A percentile compares a stretch with the other conserved stretches of the same genome.
Conservation (phyloP, 2,329 filamentous ascomycete species). For the Lecanicillium sp. region DNA sequence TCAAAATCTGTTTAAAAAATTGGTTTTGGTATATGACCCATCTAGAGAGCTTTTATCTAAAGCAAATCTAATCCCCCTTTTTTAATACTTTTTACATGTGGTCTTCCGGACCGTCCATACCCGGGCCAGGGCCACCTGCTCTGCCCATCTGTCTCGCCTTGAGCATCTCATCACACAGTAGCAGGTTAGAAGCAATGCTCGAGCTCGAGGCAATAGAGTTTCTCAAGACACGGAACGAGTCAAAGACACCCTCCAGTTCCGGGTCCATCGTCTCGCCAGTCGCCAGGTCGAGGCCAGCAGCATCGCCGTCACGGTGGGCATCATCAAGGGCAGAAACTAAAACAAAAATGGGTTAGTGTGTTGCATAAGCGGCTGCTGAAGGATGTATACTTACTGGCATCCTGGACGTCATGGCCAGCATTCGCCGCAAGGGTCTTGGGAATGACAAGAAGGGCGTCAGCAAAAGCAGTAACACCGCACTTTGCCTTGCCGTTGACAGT, state of each 20-base stretch:
- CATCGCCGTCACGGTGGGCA: slow-evolving; percentile 72
- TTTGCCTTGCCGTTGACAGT: slow-evolving; percentile 97
- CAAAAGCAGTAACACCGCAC: slow-evolving; percentile 90
- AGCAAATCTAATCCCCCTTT: slow-evolving; percentile 24
- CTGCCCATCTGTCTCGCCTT: slow-evolving; percentile 94
- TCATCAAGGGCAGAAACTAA: slow-evolving; percentile 80
- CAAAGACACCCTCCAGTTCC: slow-evolving; percentile 82
- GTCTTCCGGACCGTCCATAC: slow-evolving; percentile 53
- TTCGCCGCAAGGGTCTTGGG: slow-evolving; percentile 97
- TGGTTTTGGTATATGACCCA: slow-evolving; percentile 14
- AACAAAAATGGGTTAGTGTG: slow-evolving; percentile 11
- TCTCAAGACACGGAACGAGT: slow-evolving; percentile 89
- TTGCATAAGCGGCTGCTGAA: not conserved
- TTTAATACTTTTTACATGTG: slow-evolving; percentile 30
- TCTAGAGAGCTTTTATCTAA: slow-evolving; percentile 28
- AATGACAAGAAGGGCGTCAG: slow-evolving; percentile 88
- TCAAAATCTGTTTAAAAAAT: not conserved
- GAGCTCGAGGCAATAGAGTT: slow-evolving; percentile 92
- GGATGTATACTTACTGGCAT: slow-evolving; percentile 60
- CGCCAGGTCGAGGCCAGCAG: slow-evolving; percentile 77
- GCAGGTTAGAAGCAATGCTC: slow-evolving; percentile 88
- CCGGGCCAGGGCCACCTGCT: slow-evolving; percentile 52
- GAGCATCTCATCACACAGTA: slow-evolving; percentile 93
- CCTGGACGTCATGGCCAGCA: slow-evolving; percentile 92
- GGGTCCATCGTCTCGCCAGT: slow-evolving; percentile 95